A percentile compares a stretch with the other conserved stretches of the same genome.
phyloP scores from a whole-genome alignment of 164 flowering plant genomes.

The Dillenia turbinata region DNA sequence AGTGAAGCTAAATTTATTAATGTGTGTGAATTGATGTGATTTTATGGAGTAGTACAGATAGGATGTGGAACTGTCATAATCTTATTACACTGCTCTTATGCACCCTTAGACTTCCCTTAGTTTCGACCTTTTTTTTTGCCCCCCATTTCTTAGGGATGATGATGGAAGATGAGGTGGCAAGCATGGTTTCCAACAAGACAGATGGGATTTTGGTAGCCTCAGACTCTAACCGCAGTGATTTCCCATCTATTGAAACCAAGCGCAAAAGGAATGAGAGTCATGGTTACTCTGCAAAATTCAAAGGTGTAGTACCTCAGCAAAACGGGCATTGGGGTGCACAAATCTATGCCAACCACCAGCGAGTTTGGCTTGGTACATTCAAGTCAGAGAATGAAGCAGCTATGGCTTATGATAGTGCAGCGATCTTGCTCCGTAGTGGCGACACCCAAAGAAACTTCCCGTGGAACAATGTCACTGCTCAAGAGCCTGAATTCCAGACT shows the following conservation, averaged over 20 bases:
- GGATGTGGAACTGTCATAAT: too few relatives aligned
- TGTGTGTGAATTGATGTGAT: too few relatives aligned
- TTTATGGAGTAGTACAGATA: too few relatives aligned
- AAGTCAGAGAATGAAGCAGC: conserved; percentile 47
- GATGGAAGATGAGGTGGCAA: too few relatives aligned
- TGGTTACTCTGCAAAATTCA: conserved; percentile 17
- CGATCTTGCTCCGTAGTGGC: conserved; percentile 36
- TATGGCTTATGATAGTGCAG: conserved; percentile 60
- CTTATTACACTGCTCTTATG: too few relatives aligned
- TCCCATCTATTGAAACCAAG: too few relatives aligned
- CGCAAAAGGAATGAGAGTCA: too few relatives aligned
- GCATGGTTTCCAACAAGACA: background rate
- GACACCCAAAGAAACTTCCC: conserved; percentile 45
- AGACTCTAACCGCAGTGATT: conserved; percentile 8
- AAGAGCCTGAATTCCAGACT: conserved; percentile 39
- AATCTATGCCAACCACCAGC: conserved; percentile 46
- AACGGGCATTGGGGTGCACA: conserved; percentile 71
- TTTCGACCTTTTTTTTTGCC: too few relatives aligned
- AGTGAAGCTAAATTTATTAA: too few relatives aligned
- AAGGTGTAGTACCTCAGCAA: conserved; percentile 49
- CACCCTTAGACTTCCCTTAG: too few relatives aligned
- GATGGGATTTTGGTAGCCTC: conserved; percentile 5
- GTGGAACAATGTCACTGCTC: conserved; percentile 20
- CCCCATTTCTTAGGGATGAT: too few relatives aligned
- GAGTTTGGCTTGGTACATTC: conserved; percentile 66